A percentile compares a stretch with the other conserved stretches of the same genome.
Evolutionary conservation across 106 monocot genomes (phyloP).

Genomic region (Dendrobium chrysotoxum): DNA sequence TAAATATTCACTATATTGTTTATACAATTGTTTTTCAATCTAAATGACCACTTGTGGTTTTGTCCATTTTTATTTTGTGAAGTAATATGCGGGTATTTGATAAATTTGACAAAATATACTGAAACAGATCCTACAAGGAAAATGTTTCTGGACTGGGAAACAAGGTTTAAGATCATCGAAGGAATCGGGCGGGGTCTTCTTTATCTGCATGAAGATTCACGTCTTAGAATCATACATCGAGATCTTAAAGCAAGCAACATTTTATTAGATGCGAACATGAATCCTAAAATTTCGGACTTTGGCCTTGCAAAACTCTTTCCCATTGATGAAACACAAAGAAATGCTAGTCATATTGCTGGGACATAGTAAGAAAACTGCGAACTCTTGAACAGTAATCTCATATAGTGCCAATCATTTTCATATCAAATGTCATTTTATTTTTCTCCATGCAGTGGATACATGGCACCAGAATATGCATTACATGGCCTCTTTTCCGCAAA

Average conservation of each 20-base stretch:
- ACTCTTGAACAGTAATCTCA: too few relatives aligned
- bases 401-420: neutral
- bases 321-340: neutral
- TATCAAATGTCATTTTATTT: neutral
- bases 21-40: neutral
- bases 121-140: neutral
- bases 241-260: constrained; percentile 15
- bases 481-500: neutral
- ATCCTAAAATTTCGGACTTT: constrained; percentile 18
- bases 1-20: neutral
- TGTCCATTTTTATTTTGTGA: too few relatives aligned
- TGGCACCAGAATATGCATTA: constrained; percentile 3
- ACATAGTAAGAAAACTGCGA: constrained; percentile 11
- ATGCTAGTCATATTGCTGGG: neutral
- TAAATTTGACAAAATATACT: neutral
- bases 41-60: too few relatives aligned
- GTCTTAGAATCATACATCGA: constrained; percentile 7
- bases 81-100: neutral
- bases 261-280: constrained; percentile 13
- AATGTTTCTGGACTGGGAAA: neutral
- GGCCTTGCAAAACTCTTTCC: constrained; percentile 12
- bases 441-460: neutral
- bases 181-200: constrained; percentile 10
- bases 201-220: constrained; percentile 11
- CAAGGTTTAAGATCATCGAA: constrained; percentile 5